Base-by-base conservation (phyloP, 768 basidiomycete species). In the Hortiboletus campestris region DNA sequence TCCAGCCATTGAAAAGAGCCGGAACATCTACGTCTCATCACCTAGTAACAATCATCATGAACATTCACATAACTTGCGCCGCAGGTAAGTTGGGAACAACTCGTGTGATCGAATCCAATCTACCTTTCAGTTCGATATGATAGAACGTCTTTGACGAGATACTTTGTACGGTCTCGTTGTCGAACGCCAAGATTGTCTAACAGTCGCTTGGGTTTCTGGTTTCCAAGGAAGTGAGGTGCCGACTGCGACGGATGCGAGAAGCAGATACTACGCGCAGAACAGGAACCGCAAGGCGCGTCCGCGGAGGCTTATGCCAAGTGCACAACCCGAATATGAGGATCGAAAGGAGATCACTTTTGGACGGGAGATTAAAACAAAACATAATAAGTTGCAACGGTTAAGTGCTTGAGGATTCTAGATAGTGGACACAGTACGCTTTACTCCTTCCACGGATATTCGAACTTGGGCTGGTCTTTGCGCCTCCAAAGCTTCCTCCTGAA, bases 381-480 rank as follows among this genome's bases (percentile, higher is more conserved):
- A 14, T 2, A 28, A 32, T n/a, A 4, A 22, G 16, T 39, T 28
- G 49, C 36, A 49, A 58, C 13, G 28, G 43, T 44, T 19, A 36
- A 41, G 31, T 28, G 41, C 20, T 42, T 17, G 46, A 31, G n/a
- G 16, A 17, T 34, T 34, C 32, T 46, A 46, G 20, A 49, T 13
- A 25, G n/a, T 13, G 16, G 41, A 13, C 12, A 67, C 78, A 11
- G 10, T 38, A 28, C n/a, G 40, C 20, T 50, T 58, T 67, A 78
- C 72, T 97, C 95, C 67, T 88, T 87, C 74, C 84, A 95, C 3
- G 95, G 95, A 72, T 95, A 98, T 9, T 84, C 81, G 42, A 97
- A 88, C 74, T 89, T 89, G 41, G 84, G 82, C 65, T 88, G 85
- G 67, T 94, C 91, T 67, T 87, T 94, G 47, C 91, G 84, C 56